A percentile compares a stretch with the other conserved stretches of the same genome.
Conservation (phyloP, 768 basidiomycete genomes). For the Galerina marginata region DNA sequence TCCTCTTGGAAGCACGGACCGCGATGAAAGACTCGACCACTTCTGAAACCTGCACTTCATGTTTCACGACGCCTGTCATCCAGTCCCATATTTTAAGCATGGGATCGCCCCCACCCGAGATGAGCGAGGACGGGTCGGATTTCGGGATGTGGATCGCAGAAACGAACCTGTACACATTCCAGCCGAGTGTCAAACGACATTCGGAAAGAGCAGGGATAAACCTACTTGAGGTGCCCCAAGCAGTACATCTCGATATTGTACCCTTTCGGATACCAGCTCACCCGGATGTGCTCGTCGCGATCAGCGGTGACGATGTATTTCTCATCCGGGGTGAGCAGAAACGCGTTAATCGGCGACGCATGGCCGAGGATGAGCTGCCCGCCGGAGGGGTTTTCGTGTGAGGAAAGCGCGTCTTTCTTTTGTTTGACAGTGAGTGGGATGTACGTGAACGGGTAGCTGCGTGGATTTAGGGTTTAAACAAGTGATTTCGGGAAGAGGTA, state of each 20-base stretch:
- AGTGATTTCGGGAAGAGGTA: not conserved
- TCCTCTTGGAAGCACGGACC: slow-evolving; percentile 38
- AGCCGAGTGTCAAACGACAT: not conserved
- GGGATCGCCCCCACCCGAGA: slow-evolving; percentile 91
- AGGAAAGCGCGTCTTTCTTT: slow-evolving; percentile 46
- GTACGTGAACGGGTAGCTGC: slow-evolving; percentile 66
- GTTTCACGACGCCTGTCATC: slow-evolving; percentile 61
- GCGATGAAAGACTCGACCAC: slow-evolving; percentile 55
- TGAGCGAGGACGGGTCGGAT: slow-evolving; percentile 50
- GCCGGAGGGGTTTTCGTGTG: slow-evolving; percentile 73
- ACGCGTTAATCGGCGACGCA: slow-evolving; percentile 80
- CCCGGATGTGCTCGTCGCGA: slow-evolving; percentile 93
- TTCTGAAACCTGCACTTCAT: slow-evolving; percentile 56
- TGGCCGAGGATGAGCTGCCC: slow-evolving; percentile 85
- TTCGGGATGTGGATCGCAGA: slow-evolving; percentile 78
- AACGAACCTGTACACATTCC: slow-evolving; percentile 63
- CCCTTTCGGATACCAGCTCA: slow-evolving; percentile 89
- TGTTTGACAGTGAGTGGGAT: slow-evolving; percentile 32
- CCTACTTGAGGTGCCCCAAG: slow-evolving; percentile 83
- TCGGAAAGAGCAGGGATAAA: slow-evolving; percentile 2
- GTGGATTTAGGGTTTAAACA: not conserved
- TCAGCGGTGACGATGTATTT: slow-evolving; percentile 87
- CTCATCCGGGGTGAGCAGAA: slow-evolving; percentile 70
- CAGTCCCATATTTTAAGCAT: slow-evolving; percentile 82
- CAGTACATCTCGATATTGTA: slow-evolving; percentile 88